Percentiles rank a stretch among this genome's conserved stretches.
These are phyloP conservation scores for Avena sativa DNA, from an alignment of 176 grass and related monocot species.

Conservation along the genomic window DNA sequence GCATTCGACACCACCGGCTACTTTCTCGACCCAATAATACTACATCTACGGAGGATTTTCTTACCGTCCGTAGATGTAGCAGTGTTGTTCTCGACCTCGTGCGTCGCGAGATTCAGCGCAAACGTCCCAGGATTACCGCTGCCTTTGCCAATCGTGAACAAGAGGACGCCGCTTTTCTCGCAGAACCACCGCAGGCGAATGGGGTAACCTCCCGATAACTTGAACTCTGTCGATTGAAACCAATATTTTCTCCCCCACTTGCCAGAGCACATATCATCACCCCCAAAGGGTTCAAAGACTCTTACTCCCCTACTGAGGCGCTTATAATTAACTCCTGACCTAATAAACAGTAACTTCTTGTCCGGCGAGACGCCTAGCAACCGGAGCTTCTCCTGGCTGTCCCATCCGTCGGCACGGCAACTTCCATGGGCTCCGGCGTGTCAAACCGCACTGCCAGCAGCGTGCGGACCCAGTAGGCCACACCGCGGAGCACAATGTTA, in stretches of 20 bases:
- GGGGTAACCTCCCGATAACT: background rate
- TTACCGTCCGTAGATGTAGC: no score
- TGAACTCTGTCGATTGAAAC: background rate
- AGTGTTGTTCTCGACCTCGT: background rate
- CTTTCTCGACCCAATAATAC: no score
- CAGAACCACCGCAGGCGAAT: constrained; percentile 11
- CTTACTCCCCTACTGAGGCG: background rate
- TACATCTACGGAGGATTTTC: no score
- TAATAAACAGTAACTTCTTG: constrained; percentile 1
- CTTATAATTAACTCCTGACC: background rate
- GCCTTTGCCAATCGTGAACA: constrained; percentile 15
- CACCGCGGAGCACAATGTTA: background rate
- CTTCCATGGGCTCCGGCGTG: background rate
- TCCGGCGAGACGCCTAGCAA: constrained; percentile 54
- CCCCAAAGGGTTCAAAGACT: background rate
- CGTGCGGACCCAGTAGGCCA: background rate
- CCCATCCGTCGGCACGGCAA: background rate
- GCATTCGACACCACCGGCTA: background rate
- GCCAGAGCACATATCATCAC: background rate
- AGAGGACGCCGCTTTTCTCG: constrained; percentile 22
- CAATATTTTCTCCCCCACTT: background rate
- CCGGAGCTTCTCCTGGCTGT: background rate
- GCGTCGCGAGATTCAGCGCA: background rate
- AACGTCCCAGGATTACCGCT: background rate
- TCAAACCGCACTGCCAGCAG: constrained; percentile 28